These are phyloP conservation scores for Fomitopsis schrenkii DNA, from an alignment of 1,284 basidiomycete species.

Conservation along the genomic window DNA sequence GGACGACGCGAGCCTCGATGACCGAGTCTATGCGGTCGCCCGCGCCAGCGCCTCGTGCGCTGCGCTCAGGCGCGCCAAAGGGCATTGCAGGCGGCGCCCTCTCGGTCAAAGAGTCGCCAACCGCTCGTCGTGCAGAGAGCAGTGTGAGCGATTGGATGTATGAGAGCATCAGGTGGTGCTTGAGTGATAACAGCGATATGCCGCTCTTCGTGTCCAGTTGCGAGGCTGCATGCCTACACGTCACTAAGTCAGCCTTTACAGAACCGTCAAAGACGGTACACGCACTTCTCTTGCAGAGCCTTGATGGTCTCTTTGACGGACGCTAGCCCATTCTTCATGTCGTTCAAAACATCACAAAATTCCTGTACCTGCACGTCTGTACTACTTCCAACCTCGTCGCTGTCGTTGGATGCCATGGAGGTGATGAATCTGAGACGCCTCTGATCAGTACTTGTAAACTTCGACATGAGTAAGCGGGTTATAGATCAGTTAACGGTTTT, in stretches of 20 bases:
- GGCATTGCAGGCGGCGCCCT: constrained; percentile 45
- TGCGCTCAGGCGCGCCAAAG: constrained; percentile 53
- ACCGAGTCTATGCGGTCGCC: constrained; percentile 72
- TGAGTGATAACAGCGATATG: constrained; percentile 87
- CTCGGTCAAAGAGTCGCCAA: constrained; percentile 56
- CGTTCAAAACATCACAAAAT: constrained; percentile 47
- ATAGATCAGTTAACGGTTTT: constrained; percentile 80
- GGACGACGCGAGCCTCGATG: constrained; percentile 67
- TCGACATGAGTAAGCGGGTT: not conserved
- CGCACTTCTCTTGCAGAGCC: constrained; percentile 52
- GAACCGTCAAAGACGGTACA: not conserved
- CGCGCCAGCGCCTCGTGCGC: constrained; percentile 45
- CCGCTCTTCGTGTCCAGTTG: constrained; percentile 72
- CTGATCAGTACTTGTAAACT: not conserved
- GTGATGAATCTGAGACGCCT: not conserved
- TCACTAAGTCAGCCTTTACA: not conserved
- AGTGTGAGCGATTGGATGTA: constrained; percentile 88
- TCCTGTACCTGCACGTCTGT: constrained; percentile 17
- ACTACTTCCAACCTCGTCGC: constrained; percentile 9
- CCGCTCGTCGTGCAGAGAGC: constrained; percentile 63
- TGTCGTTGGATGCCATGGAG: not conserved
- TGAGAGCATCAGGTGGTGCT: constrained; percentile 82
- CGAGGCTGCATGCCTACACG: constrained; percentile 30
- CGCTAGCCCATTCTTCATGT: constrained; percentile 59
- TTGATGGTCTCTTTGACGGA: constrained; percentile 57